These are phyloP conservation scores for Arthrobotrys conoides DNA, from an alignment of 2,329 filamentous ascomycete genomes.

Conservation along the genomic window DNA sequence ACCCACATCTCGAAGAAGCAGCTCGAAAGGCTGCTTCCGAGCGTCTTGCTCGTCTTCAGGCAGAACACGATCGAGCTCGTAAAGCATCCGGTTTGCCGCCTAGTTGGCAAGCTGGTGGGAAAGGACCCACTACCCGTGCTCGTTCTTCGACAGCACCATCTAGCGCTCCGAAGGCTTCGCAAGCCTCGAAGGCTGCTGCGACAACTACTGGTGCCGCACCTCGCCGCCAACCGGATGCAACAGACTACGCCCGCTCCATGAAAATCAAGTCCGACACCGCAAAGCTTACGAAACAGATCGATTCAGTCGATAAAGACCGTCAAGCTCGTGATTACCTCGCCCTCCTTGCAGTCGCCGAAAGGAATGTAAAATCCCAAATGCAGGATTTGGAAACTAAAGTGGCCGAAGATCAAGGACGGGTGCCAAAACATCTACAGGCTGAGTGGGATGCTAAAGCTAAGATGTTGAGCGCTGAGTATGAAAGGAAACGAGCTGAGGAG, in stretches of 20 bases:
- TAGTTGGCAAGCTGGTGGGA: slow-evolving; percentile 38
- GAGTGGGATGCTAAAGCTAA: slow-evolving; percentile 58
- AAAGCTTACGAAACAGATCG: slow-evolving; percentile 45
- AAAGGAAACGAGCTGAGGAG: slow-evolving; percentile 47
- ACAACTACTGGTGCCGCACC: slow-evolving; percentile 12
- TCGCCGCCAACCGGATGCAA: slow-evolving; percentile 36
- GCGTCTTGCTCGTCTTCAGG: slow-evolving; percentile 49
- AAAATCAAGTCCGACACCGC: slow-evolving; percentile 58
- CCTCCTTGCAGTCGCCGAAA: slow-evolving; percentile 43
- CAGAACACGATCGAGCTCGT: slow-evolving; percentile 54
- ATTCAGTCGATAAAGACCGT: slow-evolving; percentile 51
- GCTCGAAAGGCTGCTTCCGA: slow-evolving; percentile 55
- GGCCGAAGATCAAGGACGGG: slow-evolving; percentile 51
- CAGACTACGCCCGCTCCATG: slow-evolving; percentile 41
- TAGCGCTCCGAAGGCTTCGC: not conserved
- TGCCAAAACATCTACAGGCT: slow-evolving; percentile 55
- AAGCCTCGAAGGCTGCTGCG: not conserved
- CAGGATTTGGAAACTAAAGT: slow-evolving; percentile 58
- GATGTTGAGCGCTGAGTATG: slow-evolving; percentile 47
- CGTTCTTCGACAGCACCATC: slow-evolving; percentile 25
- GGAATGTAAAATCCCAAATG: slow-evolving; percentile 53
- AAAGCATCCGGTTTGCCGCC: slow-evolving; percentile 53
- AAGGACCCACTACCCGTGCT: slow-evolving; percentile 12
- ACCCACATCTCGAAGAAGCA: slow-evolving; percentile 59
- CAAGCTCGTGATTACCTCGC: slow-evolving; percentile 55